phyloP scores from a whole-genome alignment of 2,329 filamentous ascomycete species.

The Scolecobasidium constrictum region DNA sequence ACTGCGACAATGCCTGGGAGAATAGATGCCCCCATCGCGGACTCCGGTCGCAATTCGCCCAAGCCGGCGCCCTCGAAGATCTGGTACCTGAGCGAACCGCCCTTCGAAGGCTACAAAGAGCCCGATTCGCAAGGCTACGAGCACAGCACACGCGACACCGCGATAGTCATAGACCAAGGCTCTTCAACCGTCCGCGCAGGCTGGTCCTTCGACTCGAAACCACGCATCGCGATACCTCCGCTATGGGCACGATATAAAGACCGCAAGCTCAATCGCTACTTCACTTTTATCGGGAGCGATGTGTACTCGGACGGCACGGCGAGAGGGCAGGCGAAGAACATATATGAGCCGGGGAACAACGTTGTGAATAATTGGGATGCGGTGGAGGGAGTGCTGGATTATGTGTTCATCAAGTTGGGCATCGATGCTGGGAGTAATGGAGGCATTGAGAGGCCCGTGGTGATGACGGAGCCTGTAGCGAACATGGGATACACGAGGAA shows the following conservation, averaged over 20 bases:
- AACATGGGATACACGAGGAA: conserved; percentile 82
- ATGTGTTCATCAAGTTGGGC: conserved; percentile 87
- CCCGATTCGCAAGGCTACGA: conserved; percentile 58
- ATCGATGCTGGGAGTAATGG: conserved; percentile 61
- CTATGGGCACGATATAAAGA: conserved; percentile 94
- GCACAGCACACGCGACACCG: conserved; percentile 50
- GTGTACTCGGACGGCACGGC: conserved; percentile 92
- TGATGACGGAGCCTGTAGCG: conserved; percentile 92
- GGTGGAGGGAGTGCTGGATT: conserved; percentile 89
- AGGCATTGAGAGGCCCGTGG: conserved; percentile 70
- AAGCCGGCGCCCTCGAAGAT: conserved; percentile 43
- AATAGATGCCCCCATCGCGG: conserved; percentile 15
- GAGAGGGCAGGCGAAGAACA: conserved; percentile 76
- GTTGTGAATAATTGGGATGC: conserved; percentile 97
- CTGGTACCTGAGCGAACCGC: conserved; percentile 45
- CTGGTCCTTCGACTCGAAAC: conserved; percentile 85
- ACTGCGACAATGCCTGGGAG: conserved; percentile 7
- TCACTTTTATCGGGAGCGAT: conserved; percentile 84
- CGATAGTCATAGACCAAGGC: conserved; percentile 98
- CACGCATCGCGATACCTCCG: conserved; percentile 70
- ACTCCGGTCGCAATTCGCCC: conserved; percentile 36
- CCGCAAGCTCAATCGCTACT: conserved; percentile 82
- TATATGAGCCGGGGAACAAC: conserved; percentile 83
- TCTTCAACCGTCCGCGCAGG: conserved; percentile 83
- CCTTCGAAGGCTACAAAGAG: conserved; percentile 48